A percentile compares a stretch with the other conserved stretches of the same genome.
phyloP scores from a whole-genome alignment of 495 filamentous ascomycete genomes.

The Recurvomyces mirabilis region DNA sequence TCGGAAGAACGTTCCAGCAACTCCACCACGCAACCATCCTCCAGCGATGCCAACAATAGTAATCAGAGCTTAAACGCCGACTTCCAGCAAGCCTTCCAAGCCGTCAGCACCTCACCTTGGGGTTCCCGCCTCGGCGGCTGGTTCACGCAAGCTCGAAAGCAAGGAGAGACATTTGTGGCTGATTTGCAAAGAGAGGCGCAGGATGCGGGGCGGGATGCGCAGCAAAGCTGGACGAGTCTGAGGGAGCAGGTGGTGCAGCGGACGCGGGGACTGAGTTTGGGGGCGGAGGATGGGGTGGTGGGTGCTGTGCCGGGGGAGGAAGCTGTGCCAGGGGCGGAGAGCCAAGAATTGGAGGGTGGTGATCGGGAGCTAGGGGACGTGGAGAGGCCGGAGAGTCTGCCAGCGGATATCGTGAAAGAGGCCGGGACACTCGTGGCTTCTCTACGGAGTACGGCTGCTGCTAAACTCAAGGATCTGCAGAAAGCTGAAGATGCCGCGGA shows the following conservation, averaged over 20 bases:
- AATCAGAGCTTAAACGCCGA: conserved; percentile 60
- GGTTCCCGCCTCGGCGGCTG: conserved; percentile 78
- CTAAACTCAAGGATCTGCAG: conserved; percentile 81
- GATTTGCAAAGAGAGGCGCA: conserved; percentile 67
- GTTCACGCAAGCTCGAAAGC: conserved; percentile 71
- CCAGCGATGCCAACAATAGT: conserved; percentile 39
- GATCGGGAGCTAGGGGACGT: conserved; percentile 28
- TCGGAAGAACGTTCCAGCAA: conserved; percentile 40
- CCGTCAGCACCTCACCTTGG: conserved; percentile 84
- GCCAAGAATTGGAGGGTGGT: conserved; percentile 24
- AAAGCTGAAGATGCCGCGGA: conserved; percentile 95
- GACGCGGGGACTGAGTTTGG: conserved; percentile 63
- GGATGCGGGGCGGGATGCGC: conserved; percentile 67
- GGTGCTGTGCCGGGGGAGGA: conserved; percentile 20
- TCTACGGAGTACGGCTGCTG: conserved; percentile 68
- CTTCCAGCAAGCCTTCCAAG: conserved; percentile 88
- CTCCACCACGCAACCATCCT: too few relatives aligned
- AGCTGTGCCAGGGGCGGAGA: conserved; percentile 10
- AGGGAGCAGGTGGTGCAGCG: conserved; percentile 47
- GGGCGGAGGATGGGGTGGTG: conserved; percentile 32
- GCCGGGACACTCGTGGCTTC: conserved; percentile 73
- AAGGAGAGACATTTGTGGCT: conserved; percentile 78
- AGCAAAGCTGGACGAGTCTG: conserved; percentile 55
- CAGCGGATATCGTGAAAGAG: conserved; percentile 40
- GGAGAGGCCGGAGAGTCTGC: conserved; percentile 39